A percentile compares a stretch with the other conserved stretches of the same genome.
Evolutionary conservation across 1,139 yeast genomes (phyloP).

Genomic region (Yamadazyma jaroonii): DNA sequence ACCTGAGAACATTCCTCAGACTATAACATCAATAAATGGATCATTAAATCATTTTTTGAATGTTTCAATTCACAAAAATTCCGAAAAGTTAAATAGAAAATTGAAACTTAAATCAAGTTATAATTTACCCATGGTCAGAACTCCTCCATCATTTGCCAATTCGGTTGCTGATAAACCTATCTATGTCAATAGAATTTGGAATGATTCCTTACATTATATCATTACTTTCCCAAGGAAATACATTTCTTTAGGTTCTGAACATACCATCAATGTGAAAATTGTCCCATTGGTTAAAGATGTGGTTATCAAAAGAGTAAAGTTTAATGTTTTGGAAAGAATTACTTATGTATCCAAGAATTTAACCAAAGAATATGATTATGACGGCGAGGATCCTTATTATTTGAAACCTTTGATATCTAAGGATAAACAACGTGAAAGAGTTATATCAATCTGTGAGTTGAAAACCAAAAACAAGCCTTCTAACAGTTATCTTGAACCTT

Average conservation of each 20-base stretch:
- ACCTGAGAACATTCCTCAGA: conserved; percentile 71
- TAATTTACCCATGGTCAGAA: conserved; percentile 58
- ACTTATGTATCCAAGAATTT: conserved; percentile 61
- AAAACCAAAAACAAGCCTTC: conserved; percentile 49
- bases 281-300: conserved; percentile 72
- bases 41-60: conserved; percentile 35
- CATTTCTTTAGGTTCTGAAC: conserved; percentile 67
- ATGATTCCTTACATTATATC: conserved; percentile 72
- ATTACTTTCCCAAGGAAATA: conserved; percentile 74
- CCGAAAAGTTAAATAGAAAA: conserved; percentile 37
- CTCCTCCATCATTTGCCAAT: conserved; percentile 77
- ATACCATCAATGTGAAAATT: conserved; percentile 59
- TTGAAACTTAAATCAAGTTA: conserved; percentile 28
- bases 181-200: conserved; percentile 81
- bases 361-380: conserved; percentile 56
- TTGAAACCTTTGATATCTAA: conserved; percentile 20
- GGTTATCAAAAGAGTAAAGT: conserved; percentile 64
- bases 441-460: conserved; percentile 59
- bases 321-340: conserved; percentile 70
- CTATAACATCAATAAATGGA: conserved; percentile 58
- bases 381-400: conserved; percentile 42
- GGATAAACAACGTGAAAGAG: conserved; percentile 46
- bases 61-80: conserved; percentile 29
- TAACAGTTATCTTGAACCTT: conserved; percentile 36
- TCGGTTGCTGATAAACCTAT: conserved; percentile 78